A percentile compares a stretch with the other conserved stretches of the same genome.
phyloP scores from a whole-genome alignment of 495 filamentous ascomycete species.

The Talaromyces proteolyticus region DNA sequence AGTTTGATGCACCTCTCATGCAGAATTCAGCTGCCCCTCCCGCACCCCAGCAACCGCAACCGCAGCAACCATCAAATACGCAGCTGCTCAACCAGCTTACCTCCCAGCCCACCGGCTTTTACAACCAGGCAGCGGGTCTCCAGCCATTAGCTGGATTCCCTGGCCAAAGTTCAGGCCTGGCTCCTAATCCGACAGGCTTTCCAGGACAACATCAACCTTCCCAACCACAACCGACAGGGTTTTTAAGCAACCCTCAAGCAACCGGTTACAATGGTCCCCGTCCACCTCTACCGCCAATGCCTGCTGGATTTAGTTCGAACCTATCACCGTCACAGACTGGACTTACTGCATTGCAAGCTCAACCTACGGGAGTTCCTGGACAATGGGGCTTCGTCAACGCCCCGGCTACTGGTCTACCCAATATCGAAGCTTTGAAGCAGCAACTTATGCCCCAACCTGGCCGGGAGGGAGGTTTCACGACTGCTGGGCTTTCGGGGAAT shows the following conservation, averaged over 20 bases:
- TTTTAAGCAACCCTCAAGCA: slow-evolving; percentile 49
- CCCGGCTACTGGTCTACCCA: slow-evolving; percentile 82
- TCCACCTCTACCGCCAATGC: slow-evolving; percentile 94
- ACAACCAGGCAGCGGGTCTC: slow-evolving; percentile 56
- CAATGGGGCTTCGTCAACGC: slow-evolving; percentile 98
- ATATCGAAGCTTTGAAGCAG: slow-evolving; percentile 87
- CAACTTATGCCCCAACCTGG: slow-evolving; percentile 98
- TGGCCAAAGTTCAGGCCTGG: slow-evolving; percentile 5
- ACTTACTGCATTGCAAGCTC: slow-evolving; percentile 67
- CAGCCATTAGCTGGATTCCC: slow-evolving; percentile 25
- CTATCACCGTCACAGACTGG: slow-evolving; percentile 61
- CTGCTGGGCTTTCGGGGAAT: slow-evolving; percentile 81
- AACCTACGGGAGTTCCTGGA: slow-evolving; percentile 93
- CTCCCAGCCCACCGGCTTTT: slow-evolving; percentile 59
- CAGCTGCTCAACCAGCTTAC: slow-evolving; percentile 73
- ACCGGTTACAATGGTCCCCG: slow-evolving; percentile 68
- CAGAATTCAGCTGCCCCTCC: slow-evolving; percentile 62
- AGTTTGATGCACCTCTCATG: slow-evolving; percentile 60
- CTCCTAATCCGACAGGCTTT: slow-evolving; percentile 38
- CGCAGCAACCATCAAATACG: slow-evolving; percentile 67
- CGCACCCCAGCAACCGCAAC: slow-evolving; percentile 80
- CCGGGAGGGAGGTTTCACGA: slow-evolving; percentile 88
- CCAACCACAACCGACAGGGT: slow-evolving; percentile 42
- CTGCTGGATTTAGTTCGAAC: slow-evolving; percentile 66
- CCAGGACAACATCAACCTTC: slow-evolving; percentile 35